phyloP scores from a whole-genome alignment of 495 filamentous ascomycete genomes.

The Cercophora samala region DNA sequence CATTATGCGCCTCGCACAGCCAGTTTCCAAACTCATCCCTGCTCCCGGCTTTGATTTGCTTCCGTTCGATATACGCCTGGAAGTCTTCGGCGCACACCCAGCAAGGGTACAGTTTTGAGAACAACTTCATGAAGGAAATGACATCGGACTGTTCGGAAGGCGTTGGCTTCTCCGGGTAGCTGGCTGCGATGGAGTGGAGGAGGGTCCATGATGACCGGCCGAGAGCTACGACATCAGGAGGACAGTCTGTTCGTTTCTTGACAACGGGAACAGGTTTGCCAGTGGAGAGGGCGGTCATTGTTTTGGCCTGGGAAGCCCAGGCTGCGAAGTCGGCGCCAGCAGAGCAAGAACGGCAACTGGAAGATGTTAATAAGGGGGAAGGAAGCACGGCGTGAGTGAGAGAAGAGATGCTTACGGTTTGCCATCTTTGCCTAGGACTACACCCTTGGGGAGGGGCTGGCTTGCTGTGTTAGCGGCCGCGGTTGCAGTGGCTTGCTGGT shows the following conservation, averaged over 20 bases:
- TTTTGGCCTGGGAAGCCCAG: conserved; percentile 60
- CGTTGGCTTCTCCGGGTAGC: conserved; percentile 70
- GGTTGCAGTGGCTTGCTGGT: conserved; percentile 15
- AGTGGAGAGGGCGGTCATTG: conserved; percentile 35
- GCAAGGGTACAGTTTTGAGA: conserved; percentile 86
- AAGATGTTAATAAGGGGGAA: conserved; percentile 16
- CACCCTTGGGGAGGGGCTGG: conserved; percentile 62
- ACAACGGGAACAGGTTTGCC: conserved; percentile 19
- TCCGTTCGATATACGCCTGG: conserved; percentile 70
- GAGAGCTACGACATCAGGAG: conserved; percentile 79
- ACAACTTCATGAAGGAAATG: conserved; percentile 70
- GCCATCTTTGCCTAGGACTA: conserved; percentile 86
- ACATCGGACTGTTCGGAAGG: conserved; percentile 68
- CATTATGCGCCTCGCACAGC: conserved; percentile 98
- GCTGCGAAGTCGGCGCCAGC: conserved; percentile 64
- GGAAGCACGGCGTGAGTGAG: neutral
- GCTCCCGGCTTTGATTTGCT: conserved; percentile 64
- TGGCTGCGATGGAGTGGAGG: conserved; percentile 83
- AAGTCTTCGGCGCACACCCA: conserved; percentile 95
- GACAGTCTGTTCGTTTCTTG: conserved; percentile 48
- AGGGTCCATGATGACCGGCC: conserved; percentile 90
- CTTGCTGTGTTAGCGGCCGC: conserved; percentile 11
- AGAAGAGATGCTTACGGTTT: conserved; percentile 72
- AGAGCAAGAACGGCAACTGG: conserved; percentile 85
- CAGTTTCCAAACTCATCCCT: conserved; percentile 79